Evolutionary conservation across 768 basidiomycete genomes (phyloP), one percentile per base, ranked within the genome.

Genomic region (Boletus eberwhitei): DNA sequence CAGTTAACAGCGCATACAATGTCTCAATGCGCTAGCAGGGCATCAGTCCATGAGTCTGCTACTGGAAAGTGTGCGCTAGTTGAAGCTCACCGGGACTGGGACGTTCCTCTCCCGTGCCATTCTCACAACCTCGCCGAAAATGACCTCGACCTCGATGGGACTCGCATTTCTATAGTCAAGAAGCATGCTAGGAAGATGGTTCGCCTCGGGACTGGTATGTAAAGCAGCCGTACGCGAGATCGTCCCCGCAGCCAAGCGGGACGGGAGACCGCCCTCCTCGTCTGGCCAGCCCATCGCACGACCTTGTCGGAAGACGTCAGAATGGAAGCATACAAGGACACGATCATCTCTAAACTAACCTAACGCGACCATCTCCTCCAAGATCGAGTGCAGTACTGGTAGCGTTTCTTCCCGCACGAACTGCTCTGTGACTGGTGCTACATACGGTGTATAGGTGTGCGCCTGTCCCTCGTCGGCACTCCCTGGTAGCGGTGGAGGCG

Each of bases 91-190:
- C 13, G 54, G 64, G 37, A 63, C 26, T 2, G 55, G 46, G 22
- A 66, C 58, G 16, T 42, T 53, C 43, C 29, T 60, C 48, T 66
- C 51, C 29, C 61, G 57, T 8, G 43, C 45, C 51, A 65, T 54
- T 17, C 52, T 52, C 5, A 60, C 50, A 1, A 85, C 78, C 55
- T 84, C 79, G 0, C 87, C 86, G 5, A 87, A 54, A 39, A 87
- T 83, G 13, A 79, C 83, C 64, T 87, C 86, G 1, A 87, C 79
- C 69, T 88, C 86, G 55, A 86, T 79, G 37, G 86, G 84, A 50
- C 73, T 73, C 3, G 77, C 79, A 45, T 72, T 76, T 61, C 61
- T 53, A 45, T 63, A 59, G 63, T 87, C 85, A 5, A 86, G 72
- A 34, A 85, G 71, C 84, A 87, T 87, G 61, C 85, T 86, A 5